These are phyloP conservation scores for Sextonia rubra DNA, from an alignment of 164 flowering plant species.

Conservation along the genomic window DNA sequence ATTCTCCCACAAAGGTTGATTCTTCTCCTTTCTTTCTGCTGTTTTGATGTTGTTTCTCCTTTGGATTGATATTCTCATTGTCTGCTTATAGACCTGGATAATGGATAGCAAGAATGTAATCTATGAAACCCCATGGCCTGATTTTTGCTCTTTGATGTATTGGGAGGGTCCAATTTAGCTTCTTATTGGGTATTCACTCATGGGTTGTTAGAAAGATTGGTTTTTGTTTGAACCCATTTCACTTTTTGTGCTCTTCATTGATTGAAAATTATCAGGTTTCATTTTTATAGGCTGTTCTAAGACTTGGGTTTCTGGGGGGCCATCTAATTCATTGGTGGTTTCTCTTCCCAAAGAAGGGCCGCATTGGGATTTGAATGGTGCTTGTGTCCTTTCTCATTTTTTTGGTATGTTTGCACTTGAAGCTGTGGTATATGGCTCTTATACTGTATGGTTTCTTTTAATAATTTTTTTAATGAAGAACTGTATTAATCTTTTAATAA, in stretches of 20 bases:
- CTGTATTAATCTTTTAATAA: too few species aligned
- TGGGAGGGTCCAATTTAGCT: too few species aligned
- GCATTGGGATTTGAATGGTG: too few species aligned
- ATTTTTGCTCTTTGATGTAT: neutral
- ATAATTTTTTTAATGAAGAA: too few species aligned
- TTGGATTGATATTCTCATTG: neutral
- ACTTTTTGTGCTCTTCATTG: neutral
- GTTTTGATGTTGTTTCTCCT: neutral
- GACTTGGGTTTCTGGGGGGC: neutral
- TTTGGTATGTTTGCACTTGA: too few species aligned
- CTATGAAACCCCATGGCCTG: neutral
- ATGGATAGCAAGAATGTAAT: neutral
- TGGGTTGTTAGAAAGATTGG: too few species aligned
- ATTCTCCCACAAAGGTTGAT: conserved; percentile 29
- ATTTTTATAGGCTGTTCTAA: neutral
- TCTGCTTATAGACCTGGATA: neutral
- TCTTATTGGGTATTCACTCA: neutral
- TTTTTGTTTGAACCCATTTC: too few species aligned
- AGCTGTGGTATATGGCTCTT: too few species aligned
- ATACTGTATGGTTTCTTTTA: too few species aligned
- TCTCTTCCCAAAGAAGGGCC: too few species aligned
- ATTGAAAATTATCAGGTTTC: neutral
- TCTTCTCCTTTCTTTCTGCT: neutral
- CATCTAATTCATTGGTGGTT: too few species aligned
- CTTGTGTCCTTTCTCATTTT: too few species aligned